These are phyloP conservation scores for Calcarisporium arbuscula DNA, from an alignment of 2,329 filamentous ascomycete species.

Conservation along the genomic window DNA sequence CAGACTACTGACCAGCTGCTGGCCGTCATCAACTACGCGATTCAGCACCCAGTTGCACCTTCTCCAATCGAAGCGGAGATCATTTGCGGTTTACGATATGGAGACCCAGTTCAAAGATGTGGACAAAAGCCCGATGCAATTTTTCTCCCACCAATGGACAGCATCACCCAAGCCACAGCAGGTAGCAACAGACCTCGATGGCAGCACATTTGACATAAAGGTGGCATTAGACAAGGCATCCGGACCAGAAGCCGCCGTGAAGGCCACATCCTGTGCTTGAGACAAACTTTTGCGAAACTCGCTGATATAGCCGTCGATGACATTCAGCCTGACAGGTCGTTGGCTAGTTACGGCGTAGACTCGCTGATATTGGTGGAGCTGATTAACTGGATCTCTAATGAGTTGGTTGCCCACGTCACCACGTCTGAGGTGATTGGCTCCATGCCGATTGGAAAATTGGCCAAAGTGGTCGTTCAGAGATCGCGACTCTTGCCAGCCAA, in stretches of 20 bases:
- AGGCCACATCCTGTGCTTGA: conserved; percentile 6
- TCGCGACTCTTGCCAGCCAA: conserved; percentile 5
- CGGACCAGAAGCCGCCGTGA: conserved; percentile 1
- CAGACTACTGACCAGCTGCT: conserved; percentile 4
- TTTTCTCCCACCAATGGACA: conserved; percentile 8
- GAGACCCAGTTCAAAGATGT: too few species aligned
- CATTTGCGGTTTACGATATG: conserved; percentile 4
- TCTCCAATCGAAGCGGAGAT: conserved; percentile 4
- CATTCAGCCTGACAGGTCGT: conserved; percentile 7
- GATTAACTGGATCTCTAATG: conserved; percentile 8
- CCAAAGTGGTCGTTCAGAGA: conserved; percentile 7
- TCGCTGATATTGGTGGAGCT: conserved; percentile 8
- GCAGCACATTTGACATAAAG: conserved; percentile 5
- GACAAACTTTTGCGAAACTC: conserved; percentile 8
- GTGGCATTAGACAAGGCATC: conserved; percentile 1
- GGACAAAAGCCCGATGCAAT: too few species aligned
- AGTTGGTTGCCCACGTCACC: conserved; percentile 6
- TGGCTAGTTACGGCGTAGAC: conserved; percentile 9
- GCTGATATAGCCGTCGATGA: conserved; percentile 5
- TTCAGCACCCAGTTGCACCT: conserved; percentile 1
- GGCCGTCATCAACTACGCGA: conserved; percentile 8
- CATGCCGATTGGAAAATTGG: conserved; percentile 7
- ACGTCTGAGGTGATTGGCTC: conserved; percentile 9
- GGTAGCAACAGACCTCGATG: conserved; percentile 1
- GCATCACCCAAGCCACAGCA: conserved; percentile 1